phyloP scores from a whole-genome alignment of 495 filamentous ascomycete genomes.

The Amorphotheca resinae region DNA sequence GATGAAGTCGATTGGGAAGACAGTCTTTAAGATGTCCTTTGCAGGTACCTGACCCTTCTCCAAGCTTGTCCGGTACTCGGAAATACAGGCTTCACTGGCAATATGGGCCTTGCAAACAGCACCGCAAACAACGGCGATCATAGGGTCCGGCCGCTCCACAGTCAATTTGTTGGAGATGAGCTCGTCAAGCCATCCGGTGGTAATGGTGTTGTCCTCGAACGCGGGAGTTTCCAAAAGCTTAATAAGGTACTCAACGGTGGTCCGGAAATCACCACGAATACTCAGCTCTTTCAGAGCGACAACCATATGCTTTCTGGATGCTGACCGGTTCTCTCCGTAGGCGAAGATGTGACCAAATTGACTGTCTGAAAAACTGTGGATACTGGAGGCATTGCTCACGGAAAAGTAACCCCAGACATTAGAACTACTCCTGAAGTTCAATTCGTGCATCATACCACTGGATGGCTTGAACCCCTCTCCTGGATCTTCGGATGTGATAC shows the following conservation, averaged over 20 bases:
- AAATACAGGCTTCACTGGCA: slow-evolving; percentile 74
- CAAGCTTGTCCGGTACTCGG: slow-evolving; percentile 76
- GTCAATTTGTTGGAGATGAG: slow-evolving; percentile 96
- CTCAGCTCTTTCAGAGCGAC: slow-evolving; percentile 96
- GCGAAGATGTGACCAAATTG: slow-evolving; percentile 99
- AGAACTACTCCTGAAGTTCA: slow-evolving; percentile 97
- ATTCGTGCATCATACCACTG: slow-evolving; percentile 94
- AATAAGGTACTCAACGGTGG: slow-evolving; percentile 97
- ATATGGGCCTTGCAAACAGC: slow-evolving; percentile 92
- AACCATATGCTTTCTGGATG: slow-evolving; percentile 98
- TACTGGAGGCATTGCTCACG: slow-evolving; percentile 88
- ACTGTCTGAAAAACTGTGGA: slow-evolving; percentile 97
- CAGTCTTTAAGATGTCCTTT: slow-evolving; percentile 93
- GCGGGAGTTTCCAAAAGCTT: slow-evolving; percentile 97
- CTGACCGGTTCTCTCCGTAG: slow-evolving; percentile 91
- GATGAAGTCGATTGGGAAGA: slow-evolving; percentile 98
- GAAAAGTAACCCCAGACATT: slow-evolving; percentile 99
- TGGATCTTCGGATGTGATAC: slow-evolving; percentile 98
- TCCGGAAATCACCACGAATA: slow-evolving; percentile 98
- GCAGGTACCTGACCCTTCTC: slow-evolving; percentile 95
- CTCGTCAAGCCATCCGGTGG: slow-evolving; percentile 97
- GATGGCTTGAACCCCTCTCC: slow-evolving; percentile 99
- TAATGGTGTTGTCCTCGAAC: slow-evolving; percentile 98
- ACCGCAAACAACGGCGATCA: slow-evolving; percentile 82
- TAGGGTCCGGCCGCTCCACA: slow-evolving; percentile 86